Evolutionary conservation across 371 early-diverging fungal genomes (phyloP), one percentile per base, ranked within the genome.

Genomic region (Mortierella sp.): DNA sequence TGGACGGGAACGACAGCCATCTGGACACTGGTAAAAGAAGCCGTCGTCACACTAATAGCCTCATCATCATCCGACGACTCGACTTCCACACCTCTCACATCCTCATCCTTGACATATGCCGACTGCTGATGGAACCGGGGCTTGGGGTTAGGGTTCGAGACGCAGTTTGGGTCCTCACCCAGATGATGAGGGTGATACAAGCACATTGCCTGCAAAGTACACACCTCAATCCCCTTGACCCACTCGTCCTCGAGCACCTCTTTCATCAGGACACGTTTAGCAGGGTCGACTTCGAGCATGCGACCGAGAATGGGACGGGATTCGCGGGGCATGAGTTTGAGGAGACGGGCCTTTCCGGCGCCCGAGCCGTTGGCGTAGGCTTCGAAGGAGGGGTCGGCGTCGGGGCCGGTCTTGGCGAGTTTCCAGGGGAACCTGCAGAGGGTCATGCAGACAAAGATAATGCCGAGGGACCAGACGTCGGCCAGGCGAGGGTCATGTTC

Each of bases 401-500:
- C 80, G 2, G 35, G 4, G 32, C 63, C 63, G 24, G 88, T 82
- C 41, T 85, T 81, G 74, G 94, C 90, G 4, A 91, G 46, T 27
- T 89, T 87, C 95, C 95, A 95, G 29, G 95, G 95, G 75, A 95
- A 94, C 24, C 92, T 91, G 35, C 90, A 88, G 71, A 91, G 90
- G 11, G 88, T 88, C 93, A 95, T 93, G 72, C 95, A 94, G 65
- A 93, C 88, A 83, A 90, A 94, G 11, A 95, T 91, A 44, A 96
- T 91, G 6, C 90, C 96, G 65, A 93, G 88, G 18, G 95, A 93
- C 96, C 96, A 96, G 21, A 95, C 75, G 77, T 96, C 96, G 18
- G 90, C 91, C 58, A 82, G 79, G 11, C 90, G 88, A 2, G 95
- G 92, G 83, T 93, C 91, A 71, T 96, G 95, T 41, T 88, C 83